A percentile compares a stretch with the other conserved stretches of the same genome.
These are phyloP conservation scores for Graphium sp. DNA, from an alignment of 2,329 filamentous ascomycete genomes.

Conservation along the genomic window DNA sequence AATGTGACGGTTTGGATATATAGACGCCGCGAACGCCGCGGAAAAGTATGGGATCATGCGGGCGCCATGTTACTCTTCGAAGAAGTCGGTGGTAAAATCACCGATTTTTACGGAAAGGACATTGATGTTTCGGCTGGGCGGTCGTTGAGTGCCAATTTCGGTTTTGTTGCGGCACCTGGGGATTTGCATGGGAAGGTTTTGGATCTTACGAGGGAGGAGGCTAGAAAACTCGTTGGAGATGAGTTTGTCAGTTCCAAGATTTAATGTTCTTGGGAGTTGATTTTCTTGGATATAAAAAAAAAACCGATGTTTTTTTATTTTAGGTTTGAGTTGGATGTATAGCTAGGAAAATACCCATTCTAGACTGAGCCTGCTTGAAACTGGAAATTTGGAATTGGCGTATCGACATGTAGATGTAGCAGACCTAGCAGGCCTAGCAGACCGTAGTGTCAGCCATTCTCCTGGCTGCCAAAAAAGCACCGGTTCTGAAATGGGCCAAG, in stretches of 20 bases:
- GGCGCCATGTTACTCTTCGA: constrained; percentile 42
- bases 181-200: constrained; percentile 23
- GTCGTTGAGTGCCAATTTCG: constrained; percentile 31
- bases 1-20: constrained; percentile 42
- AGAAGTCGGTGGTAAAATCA: constrained; percentile 36
- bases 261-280: too few relatives aligned
- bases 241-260: constrained; percentile 4
- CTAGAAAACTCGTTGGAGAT: too few relatives aligned
- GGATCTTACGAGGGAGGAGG: not conserved
- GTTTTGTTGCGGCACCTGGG: constrained; percentile 35
- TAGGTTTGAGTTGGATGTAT: too few relatives aligned
- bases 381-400: constrained; percentile 28
- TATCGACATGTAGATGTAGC: constrained; percentile 25
- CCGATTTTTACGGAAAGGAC: constrained; percentile 31
- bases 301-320: not conserved
- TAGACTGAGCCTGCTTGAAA: too few relatives aligned
- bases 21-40: constrained; percentile 24
- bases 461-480: constrained; percentile 18
- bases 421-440: too few relatives aligned
- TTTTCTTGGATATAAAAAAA: not conserved
- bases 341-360: too few relatives aligned
- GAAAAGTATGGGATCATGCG: constrained; percentile 43
- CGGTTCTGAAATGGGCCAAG: constrained; percentile 16
- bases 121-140: constrained; percentile 33
- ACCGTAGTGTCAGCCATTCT: constrained; percentile 22